phyloP scores from a whole-genome alignment of 495 filamentous ascomycete genomes.

The Neurospora sp. region DNA sequence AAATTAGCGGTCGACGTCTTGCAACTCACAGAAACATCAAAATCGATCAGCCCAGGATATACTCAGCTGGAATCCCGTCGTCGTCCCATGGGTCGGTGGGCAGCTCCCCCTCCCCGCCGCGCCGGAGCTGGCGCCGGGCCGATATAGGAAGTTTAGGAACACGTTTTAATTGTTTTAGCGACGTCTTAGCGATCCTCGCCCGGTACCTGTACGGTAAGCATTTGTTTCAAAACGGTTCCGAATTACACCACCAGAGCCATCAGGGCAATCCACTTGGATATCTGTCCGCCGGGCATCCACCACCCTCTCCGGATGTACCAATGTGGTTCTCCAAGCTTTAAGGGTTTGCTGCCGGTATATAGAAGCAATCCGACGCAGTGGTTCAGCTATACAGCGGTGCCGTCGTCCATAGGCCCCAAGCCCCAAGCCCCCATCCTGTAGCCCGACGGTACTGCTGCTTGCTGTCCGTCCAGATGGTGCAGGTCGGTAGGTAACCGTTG shows the following conservation, averaged over 20 bases:
- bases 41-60: background rate
- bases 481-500: background rate
- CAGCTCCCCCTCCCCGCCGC: background rate
- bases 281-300: background rate
- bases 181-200: background rate
- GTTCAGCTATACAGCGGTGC: background rate
- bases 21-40: background rate
- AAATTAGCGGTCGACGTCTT: background rate
- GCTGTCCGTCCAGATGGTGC: background rate
- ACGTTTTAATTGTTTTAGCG: background rate
- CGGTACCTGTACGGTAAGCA: background rate
- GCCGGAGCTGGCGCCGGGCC: background rate
- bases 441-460: background rate
- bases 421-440: background rate
- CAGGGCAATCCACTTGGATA: background rate
- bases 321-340: background rate
- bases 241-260: background rate
- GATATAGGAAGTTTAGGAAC: background rate
- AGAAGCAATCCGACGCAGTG: background rate
- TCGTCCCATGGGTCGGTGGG: background rate
- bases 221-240: background rate
- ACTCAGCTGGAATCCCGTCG: background rate
- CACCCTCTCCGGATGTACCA: background rate
- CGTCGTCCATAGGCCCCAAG: background rate
- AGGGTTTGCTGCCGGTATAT: background rate